Conservation (phyloP, 2,329 filamentous ascomycete genomes). For the Neofusicoccum kwambonambiense region DNA sequence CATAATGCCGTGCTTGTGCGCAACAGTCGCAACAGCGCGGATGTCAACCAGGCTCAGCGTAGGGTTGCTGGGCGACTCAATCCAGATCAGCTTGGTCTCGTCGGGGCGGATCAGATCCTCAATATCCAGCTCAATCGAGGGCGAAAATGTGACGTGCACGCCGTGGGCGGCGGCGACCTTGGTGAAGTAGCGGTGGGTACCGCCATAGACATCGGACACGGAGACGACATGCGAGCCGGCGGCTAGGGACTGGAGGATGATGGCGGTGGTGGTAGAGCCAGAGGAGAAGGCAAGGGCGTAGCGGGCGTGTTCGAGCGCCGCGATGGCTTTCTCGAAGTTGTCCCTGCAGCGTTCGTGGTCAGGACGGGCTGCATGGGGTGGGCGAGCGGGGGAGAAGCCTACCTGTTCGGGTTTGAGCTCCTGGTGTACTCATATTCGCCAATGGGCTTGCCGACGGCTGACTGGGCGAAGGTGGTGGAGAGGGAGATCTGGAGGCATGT, state of each 20-base stretch:
- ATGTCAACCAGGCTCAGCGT: constrained; percentile 94
- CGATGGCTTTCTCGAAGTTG: constrained; percentile 90
- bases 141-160: constrained; percentile 91
- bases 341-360: constrained; percentile 49
- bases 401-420: constrained; percentile 87
- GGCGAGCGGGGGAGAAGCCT: constrained; percentile 18
- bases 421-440: constrained; percentile 92
- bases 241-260: constrained; percentile 87
- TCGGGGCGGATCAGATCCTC: constrained; percentile 73
- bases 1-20: constrained; percentile 83
- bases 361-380: constrained; percentile 9
- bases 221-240: constrained; percentile 91
- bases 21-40: constrained; percentile 74
- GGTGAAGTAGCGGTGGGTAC: constrained; percentile 98
- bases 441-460: constrained; percentile 79
- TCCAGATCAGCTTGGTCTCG: constrained; percentile 94
- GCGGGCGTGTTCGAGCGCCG: constrained; percentile 86
- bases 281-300: constrained; percentile 93
- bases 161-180: constrained; percentile 94
- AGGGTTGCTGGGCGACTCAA: constrained; percentile 92
- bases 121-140: constrained; percentile 86
- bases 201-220: constrained; percentile 95
- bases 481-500: constrained; percentile 68
- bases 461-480: constrained; percentile 95
- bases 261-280: constrained; percentile 89